Evolutionary conservation across 306 rosid genomes (phyloP).

Genomic region (Gastrolobium bilobum): DNA sequence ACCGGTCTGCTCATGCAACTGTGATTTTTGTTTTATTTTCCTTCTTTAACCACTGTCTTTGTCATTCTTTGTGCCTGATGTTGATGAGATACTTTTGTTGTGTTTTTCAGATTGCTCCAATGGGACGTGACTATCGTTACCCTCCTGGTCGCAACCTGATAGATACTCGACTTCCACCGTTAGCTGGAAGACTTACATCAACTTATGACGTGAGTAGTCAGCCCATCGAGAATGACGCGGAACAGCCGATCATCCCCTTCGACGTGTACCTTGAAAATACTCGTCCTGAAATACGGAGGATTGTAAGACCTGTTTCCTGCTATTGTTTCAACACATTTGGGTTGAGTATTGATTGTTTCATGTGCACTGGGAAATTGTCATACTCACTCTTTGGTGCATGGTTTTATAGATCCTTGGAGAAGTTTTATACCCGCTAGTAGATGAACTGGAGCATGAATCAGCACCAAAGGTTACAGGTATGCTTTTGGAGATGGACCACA

Average conservation of each 20-base stretch:
- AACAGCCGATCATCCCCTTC: conserved; percentile 29
- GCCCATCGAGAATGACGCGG: conserved; percentile 55
- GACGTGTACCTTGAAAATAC: conserved; percentile 53
- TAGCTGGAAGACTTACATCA: conserved; percentile 49
- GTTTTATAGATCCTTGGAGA: conserved; percentile 69
- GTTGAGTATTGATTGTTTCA: background rate
- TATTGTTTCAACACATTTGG: background rate
- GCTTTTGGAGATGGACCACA: conserved; percentile 78
- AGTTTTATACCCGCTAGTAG: conserved; percentile 64
- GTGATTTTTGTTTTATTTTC: background rate
- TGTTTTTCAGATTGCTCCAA: conserved; percentile 60
- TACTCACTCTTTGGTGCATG: background rate
- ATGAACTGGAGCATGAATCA: conserved; percentile 57
- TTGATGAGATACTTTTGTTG: background rate
- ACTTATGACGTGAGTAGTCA: conserved; percentile 52
- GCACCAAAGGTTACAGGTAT: conserved; percentile 73
- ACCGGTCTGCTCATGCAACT: conserved; percentile 47
- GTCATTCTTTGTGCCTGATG: background rate
- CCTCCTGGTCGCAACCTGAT: conserved; percentile 57
- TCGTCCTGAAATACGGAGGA: conserved; percentile 60
- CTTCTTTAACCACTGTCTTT: background rate
- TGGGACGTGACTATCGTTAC: conserved; percentile 56
- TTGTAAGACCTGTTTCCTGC: conserved; percentile 46
- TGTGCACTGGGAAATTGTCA: background rate
- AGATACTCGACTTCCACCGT: conserved; percentile 55